Base-by-base conservation (phyloP, 2,329 filamentous ascomycete genomes). In the Elsinoe australis region DNA sequence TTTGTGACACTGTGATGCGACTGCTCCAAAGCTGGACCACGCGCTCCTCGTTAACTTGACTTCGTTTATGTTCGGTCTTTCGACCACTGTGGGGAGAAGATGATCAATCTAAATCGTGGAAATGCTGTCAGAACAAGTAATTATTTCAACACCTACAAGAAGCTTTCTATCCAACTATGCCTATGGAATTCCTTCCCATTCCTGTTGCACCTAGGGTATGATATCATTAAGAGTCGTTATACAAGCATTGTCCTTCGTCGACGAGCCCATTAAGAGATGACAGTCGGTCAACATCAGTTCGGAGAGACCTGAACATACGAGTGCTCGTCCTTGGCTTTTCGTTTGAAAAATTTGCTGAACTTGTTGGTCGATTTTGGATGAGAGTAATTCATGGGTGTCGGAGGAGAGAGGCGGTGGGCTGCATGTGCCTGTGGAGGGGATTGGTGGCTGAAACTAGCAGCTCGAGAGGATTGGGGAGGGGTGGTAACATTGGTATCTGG, bases 281-380 rank as follows among this genome's bases (percentile, higher is more conserved):
- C n/a, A 12, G 24, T 17, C 17, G 12, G n/a, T 28, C 12, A n/a
- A 17, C n/a, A 12, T 48, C 22, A 48, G 12, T 18, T 33, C 4
- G 45, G 45, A 4, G 45, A 48, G 15, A 48, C 45, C 17, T 36
- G 31, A 26, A 48, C 33, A 24, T 31, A 48, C 8, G 45, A 39
- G 14, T 34, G 33, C 9, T 38, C 19, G n/a, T 48, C 45, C 17
- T 48, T 48, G 4, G 34, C 12, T 29, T 48, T 48, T 12, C 45
- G 32, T 24, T 48, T 48, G 33, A 48, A 48, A 15, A 48, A 31
- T 31, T 48, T 48, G 32, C 45, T 36, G 15, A 48, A 36, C 19
- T 36, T 48, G 21, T 44, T 44, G 6, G n/a, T 15, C 15, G n/a
- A 6, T 10, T 44, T 44, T 32, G 35, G 35, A 6, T 44, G 39